Evolutionary conservation across 1,284 basidiomycete genomes (phyloP), one percentile per base, ranked within the genome.

Genomic region (Hortiboletus rubellus): DNA sequence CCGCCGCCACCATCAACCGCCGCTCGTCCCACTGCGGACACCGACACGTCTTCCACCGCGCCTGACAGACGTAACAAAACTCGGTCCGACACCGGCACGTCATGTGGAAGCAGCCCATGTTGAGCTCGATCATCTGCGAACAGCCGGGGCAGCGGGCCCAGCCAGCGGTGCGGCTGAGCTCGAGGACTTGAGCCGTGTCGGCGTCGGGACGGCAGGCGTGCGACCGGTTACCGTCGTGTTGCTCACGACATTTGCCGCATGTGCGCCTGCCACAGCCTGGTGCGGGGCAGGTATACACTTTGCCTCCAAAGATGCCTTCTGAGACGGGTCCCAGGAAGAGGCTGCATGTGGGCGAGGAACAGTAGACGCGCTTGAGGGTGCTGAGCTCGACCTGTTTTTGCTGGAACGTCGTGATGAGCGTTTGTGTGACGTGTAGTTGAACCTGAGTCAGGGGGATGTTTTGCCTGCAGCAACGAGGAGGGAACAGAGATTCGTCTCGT

Each of bases 91-190:
- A 80, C 27, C 74, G 66, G 59, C 78, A 80, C 3, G 78, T 79
- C 76, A 80, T 80, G 60, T 80, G 79, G 60, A 68, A 76, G 58
- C 79, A 80, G 0, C 78, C 79, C 9, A 67, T 43, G 36, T 71
- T 61, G 38, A 78, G 76, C 61, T 80, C 79, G 57, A 80, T 72
- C 61, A 80, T 66, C 43, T 72, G 68, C 22, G 68, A 66, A 62
- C 79, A 80, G 2, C 73, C 72, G 3, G 78, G 77, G 58, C 78
- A 80, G 33, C 76, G 73, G 18, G 72, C 66, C 79, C 79, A 80
- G 8, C 76, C 77, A 24, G 66, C 45, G 45, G 65, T 42, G 17
- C 66, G 63, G 14, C 71, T 67, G 27, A 77, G 70, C 5, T 60
- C 66, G 44, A 77, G 70, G 12, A 76, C 70, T 5, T 71, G 55